Evolutionary conservation across 2,329 filamentous ascomycete species (phyloP).

Genomic region (Fusarium staphyleae): DNA sequence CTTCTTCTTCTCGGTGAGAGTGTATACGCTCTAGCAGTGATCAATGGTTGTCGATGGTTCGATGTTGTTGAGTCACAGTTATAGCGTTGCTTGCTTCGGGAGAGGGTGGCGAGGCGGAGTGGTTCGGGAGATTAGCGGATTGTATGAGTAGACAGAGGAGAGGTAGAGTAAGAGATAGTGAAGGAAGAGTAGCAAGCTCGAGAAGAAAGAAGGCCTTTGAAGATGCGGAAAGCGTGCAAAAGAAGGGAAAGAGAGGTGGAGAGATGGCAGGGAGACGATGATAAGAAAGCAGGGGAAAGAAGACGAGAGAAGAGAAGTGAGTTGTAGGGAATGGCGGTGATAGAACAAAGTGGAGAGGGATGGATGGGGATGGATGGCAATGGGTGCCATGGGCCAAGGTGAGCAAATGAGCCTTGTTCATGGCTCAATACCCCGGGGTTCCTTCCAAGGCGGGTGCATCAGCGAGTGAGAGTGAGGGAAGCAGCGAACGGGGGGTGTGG

Average conservation of each 20-base stretch:
- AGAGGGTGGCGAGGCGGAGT: conserved; percentile 39
- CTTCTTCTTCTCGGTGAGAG: conserved; percentile 47
- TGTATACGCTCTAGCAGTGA: conserved; percentile 26
- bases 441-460: conserved; percentile 22
- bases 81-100: conserved; percentile 37
- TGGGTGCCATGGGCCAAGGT: conserved; percentile 36
- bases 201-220: conserved; percentile 49
- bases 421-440: conserved; percentile 17
- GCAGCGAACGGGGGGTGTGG: conserved; percentile 29
- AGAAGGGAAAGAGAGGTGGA: conserved; percentile 45
- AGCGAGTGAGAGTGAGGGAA: conserved; percentile 23
- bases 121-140: conserved; percentile 21
- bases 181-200: conserved; percentile 45
- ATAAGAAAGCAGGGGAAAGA: conserved; percentile 45
- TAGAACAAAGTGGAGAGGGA: conserved; percentile 45
- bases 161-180: conserved; percentile 19
- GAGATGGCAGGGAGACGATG: conserved; percentile 42
- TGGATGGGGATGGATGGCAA: conserved; percentile 46
- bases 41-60: conserved; percentile 26
- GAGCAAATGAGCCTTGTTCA: conserved; percentile 38
- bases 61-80: conserved; percentile 34
- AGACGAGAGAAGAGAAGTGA: conserved; percentile 45
- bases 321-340: conserved; percentile 48
- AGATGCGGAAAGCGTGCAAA: conserved; percentile 44
- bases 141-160: conserved; percentile 32